Base-by-base conservation (phyloP, 805 yeast genomes). In the Kockiozyma suomiensis region DNA sequence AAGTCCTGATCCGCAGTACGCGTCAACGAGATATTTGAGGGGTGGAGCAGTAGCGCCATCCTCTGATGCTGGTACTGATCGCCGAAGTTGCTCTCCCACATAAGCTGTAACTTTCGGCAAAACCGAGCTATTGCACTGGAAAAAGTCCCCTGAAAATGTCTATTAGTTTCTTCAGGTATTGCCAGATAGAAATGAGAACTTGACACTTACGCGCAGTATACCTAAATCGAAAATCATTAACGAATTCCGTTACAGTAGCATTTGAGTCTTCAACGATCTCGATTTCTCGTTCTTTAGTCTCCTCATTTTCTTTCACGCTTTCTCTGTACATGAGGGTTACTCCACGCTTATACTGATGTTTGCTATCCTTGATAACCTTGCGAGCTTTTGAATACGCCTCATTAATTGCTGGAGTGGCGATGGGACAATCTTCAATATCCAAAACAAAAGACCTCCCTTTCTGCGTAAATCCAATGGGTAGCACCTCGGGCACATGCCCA, bases 1-100 rank as follows among this genome's bases (percentile, higher is more conserved):
- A 45, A 94, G 77, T 0, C 99, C 99, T 2, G 96, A 88, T 1
- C 98, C 98, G 79, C 98, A 92, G 76, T 92, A 92, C 0, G 97
- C 96, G 73, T 92, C 98, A 28, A 92, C 96, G 50, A 92, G 76
- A 70, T 85, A 90, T 69, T 83, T 82, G 32, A 48, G 43, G 12
- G 48, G 46, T 10, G 43, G 43, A 15, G 32, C 33, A 45, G 33
- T 33, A 26, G 21, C 13, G 8, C 40, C 58, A 23, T 40, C 48
- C 4, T 37, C 42, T 6, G 17, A 10, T 19, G 49, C 19, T 2
- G 73, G 74, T n/a, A 66, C 68, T 10, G 79, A 75, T 37, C 83
- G 74, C 25, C 42, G 50, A 54, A 92, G 75, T 69, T 90, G 89
- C 7, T 84, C 80, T 61, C 86, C 82, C 17, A 94, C 99, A 71